These are phyloP conservation scores for Heterobasidion occidentale DNA, from an alignment of 1,284 basidiomycete genomes.

Conservation along the genomic window DNA sequence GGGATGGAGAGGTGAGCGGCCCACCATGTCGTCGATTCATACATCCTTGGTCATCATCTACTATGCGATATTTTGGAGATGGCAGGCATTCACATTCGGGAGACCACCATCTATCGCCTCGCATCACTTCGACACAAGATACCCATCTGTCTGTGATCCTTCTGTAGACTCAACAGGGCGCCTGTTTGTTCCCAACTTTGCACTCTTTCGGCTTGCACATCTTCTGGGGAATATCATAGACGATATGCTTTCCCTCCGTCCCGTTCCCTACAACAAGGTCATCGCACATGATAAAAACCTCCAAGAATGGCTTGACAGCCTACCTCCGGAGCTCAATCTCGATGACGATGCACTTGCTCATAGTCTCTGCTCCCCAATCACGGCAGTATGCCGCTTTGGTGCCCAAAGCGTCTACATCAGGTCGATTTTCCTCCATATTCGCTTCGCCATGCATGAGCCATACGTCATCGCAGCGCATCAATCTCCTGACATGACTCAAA, in stretches of 20 bases:
- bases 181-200: constrained; percentile 63
- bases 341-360: constrained; percentile 69
- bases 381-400: constrained; percentile 49
- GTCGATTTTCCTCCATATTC: constrained; percentile 69
- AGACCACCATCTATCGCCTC: constrained; percentile 65
- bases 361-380: constrained; percentile 54
- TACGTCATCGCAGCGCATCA: constrained; percentile 39
- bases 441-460: constrained; percentile 74
- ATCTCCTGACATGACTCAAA: constrained; percentile 38
- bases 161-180: constrained; percentile 52
- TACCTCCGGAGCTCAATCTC: constrained; percentile 63
- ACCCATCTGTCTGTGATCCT: constrained; percentile 59
- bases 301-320: constrained; percentile 61
- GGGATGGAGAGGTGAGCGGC: constrained; percentile 57
- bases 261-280: constrained; percentile 65
- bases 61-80: constrained; percentile 31
- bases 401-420: constrained; percentile 75
- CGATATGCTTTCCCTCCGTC: constrained; percentile 66
- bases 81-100: constrained; percentile 82
- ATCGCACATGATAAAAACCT: constrained; percentile 61
- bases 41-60: background rate
- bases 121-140: constrained; percentile 72
- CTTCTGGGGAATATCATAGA: constrained; percentile 78
- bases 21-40: background rate
- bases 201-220: constrained; percentile 64